Evolutionary conservation across 257 asterid genomes (phyloP), one percentile per base, ranked within the genome.

Genomic region (Gynochthodes officinalis): DNA sequence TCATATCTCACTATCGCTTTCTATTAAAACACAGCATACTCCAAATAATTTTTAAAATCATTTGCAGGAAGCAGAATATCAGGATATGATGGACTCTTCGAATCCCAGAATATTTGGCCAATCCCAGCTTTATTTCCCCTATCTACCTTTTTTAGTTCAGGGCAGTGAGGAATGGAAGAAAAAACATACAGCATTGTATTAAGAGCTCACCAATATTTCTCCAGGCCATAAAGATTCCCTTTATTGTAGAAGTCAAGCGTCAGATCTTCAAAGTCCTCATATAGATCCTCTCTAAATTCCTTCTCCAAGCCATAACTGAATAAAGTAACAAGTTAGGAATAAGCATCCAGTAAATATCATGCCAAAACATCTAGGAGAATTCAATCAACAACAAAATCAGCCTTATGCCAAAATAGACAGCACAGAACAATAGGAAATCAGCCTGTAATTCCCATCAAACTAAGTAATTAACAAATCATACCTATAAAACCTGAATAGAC

Each of bases 401-500:
- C 27, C 40, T 50, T 25, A 19, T 32, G 64, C 23, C 0, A n/a
- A 67, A 11, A 73, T 35, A 55, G 62, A 61, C 2, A 28, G 71
- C 13, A 48, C 4, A 57, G 16, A 33, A 28, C 54, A 2, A 50
- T 35, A 46, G n/a, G 12, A 23, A 55, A 64, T 49, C 23, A 58
- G n/a, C 25, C 30, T 42, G 35, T 1, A 18, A 50, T 27, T 64
- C 25, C 73, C 19, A 32, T 10, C 44, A 67, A n/a, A 6, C 10
- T n/a, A 42, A 27, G 21, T 49, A 50, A 35, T 43, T 18, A 25
- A 15, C 58, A 23, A 53, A 21, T 55, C 76, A 52, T 87, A 94
- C 99, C 99, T 89, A 77, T 87, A 94, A 77, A 91, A 94, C 86
- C 98, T 84, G 82, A 94, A 91, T n/a, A 94, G 78, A 83, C 99